phyloP scores from a whole-genome alignment of 2,329 filamentous ascomycete genomes.

The Bipolaris sorokiniana region DNA sequence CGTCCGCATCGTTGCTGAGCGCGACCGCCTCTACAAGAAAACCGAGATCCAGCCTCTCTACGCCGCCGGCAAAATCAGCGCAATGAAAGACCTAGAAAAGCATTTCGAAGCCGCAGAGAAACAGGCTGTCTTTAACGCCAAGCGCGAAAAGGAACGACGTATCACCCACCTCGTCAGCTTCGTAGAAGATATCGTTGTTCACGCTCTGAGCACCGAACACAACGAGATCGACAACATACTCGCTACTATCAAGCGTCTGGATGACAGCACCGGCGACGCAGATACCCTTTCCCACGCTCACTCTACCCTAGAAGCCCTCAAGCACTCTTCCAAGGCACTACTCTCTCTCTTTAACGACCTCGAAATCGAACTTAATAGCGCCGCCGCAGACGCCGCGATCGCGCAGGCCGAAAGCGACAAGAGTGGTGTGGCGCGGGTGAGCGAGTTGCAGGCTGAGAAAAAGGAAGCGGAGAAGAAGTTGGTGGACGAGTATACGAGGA shows the following conservation, averaged over 20 bases:
- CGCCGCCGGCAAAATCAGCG: slow-evolving; percentile 58
- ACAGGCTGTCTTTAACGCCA: slow-evolving; percentile 57
- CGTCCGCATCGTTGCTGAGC: slow-evolving; percentile 58
- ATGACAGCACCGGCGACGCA: slow-evolving; percentile 38
- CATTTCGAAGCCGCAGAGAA: slow-evolving; percentile 59
- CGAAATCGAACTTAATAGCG: slow-evolving; percentile 58
- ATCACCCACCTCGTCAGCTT: slow-evolving; percentile 58
- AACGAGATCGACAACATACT: slow-evolving; percentile 57
- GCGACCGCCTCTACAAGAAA: slow-evolving; percentile 61
- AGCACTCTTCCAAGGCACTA: slow-evolving; percentile 47
- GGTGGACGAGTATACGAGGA: slow-evolving; percentile 44
- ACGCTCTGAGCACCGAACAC: slow-evolving; percentile 60
- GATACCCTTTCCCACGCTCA: slow-evolving; percentile 34
- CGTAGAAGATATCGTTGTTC: slow-evolving; percentile 58
- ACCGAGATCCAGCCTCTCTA: slow-evolving; percentile 60
- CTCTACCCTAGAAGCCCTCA: slow-evolving; percentile 45
- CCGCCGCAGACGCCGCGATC: slow-evolving; percentile 61
- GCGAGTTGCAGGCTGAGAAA: slow-evolving; percentile 47
- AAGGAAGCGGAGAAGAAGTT: slow-evolving; percentile 40
- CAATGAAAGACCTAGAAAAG: slow-evolving; percentile 56
- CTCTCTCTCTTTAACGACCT: slow-evolving; percentile 54
- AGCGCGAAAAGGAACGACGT: slow-evolving; percentile 57
- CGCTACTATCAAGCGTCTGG: slow-evolving; percentile 49
- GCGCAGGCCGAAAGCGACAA: slow-evolving; percentile 58
- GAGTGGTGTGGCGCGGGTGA: slow-evolving; percentile 50